These are phyloP conservation scores for Entophlyctis helioformis DNA, from an alignment of 192 early-diverging fungal genomes.

Conservation along the genomic window DNA sequence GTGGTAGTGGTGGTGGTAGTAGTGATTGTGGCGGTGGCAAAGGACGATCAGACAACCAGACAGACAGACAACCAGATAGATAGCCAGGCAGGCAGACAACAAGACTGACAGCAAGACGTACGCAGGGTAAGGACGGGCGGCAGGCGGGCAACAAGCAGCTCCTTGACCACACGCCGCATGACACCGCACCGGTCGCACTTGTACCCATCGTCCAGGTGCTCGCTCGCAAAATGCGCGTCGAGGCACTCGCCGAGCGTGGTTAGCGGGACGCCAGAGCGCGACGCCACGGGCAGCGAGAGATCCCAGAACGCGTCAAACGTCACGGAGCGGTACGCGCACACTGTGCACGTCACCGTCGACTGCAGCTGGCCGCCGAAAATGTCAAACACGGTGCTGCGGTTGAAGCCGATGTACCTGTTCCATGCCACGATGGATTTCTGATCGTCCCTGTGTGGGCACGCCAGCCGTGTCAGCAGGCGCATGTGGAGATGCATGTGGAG, in stretches of 20 bases:
- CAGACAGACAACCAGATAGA: too few species aligned
- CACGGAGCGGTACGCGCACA: conserved; percentile 25
- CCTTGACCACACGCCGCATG: conserved; percentile 15
- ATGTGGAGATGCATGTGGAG: conserved; percentile 29
- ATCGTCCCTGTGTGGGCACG: not conserved
- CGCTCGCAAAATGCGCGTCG: conserved; percentile 50
- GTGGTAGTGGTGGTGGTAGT: too few species aligned
- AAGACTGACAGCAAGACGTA: conserved; percentile 7
- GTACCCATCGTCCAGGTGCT: conserved; percentile 55
- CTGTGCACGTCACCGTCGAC: conserved; percentile 28
- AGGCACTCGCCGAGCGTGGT: conserved; percentile 34
- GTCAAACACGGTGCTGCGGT: conserved; percentile 4
- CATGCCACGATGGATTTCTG: not conserved
- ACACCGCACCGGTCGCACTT: conserved; percentile 54
- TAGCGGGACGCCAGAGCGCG: not conserved
- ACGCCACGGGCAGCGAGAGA: conserved; percentile 39
- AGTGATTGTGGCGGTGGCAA: not conserved
- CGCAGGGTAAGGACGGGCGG: conserved; percentile 41
- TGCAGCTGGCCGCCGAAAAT: conserved; percentile 44
- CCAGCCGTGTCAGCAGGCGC: conserved; percentile 19
- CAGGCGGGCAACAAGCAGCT: conserved; percentile 16
- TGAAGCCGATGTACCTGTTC: not conserved
- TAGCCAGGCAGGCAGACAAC: not conserved
- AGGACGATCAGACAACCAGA: too few species aligned
- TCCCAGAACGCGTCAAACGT: conserved; percentile 52